Base-by-base conservation (phyloP, 2,329 filamentous ascomycete species). In the Pseudogymnoascus pannorum region DNA sequence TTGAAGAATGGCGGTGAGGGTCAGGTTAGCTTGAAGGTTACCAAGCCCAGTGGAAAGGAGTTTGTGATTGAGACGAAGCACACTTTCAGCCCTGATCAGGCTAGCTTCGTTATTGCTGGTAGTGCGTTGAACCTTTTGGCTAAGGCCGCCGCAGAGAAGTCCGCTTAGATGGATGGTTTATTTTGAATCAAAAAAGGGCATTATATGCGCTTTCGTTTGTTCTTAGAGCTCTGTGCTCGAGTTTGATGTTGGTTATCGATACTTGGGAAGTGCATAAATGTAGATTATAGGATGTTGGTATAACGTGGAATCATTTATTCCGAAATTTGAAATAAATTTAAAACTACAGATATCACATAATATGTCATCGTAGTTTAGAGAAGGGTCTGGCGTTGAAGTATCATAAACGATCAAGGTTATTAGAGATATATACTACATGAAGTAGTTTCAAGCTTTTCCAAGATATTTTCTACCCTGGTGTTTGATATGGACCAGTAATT, bases 101-200 rank as follows among this genome's bases (percentile, higher is more conserved):
- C 90, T 64, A 86, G 83, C 0, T 99, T 97, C 72, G 91, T 99
- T 66, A 79, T 99, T 58, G 94, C 94, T 0, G 94, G 94, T 2
- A 96, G 91, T 74, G 94, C 94, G 42, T 75, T 99, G 76, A 99
- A 99, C 76, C 72, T 97, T 74, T 76, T 99, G 69, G 89, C 92
- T 51, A 87, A 87, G 80, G 57, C 57, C 24, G 57, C 57, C n/a
- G 57, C 57, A 2, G 57, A 58, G 35, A 60, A 60, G 58, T 36
- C 57, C 20, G 31, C 57, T 58, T 58, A 35, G 57, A 36, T 11
- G 11, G 12, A 2, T 36, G 31, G 16, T 58, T 58, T 58, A 58
- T 58, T 54, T 54, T 54, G 26, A 31, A 31, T 4, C 0, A 31
- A 54, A 54, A 54, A 2, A n/a, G 48, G 24, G 26, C 9, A 31